Evolutionary conservation across 345 rosid genomes (phyloP).

Genomic region (Citrus inodora): DNA sequence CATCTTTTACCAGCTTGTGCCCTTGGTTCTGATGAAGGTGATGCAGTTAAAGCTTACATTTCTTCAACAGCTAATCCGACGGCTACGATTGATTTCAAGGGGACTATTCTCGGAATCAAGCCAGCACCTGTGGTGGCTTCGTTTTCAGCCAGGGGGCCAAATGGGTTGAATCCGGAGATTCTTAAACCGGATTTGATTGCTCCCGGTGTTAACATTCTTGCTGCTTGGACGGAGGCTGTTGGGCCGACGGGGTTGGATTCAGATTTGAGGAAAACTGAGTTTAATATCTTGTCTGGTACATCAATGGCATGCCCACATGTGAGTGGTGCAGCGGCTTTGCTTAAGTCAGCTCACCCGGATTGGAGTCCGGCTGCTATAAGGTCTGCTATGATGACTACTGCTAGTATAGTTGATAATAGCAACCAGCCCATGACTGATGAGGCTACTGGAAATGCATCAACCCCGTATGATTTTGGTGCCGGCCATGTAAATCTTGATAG

Average conservation of each 20-base stretch:
- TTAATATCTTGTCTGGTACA: conserved; percentile 78
- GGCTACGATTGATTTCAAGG: conserved; percentile 66
- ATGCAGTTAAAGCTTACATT: conserved; percentile 54
- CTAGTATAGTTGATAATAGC: conserved; percentile 47
- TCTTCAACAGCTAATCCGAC: conserved; percentile 32
- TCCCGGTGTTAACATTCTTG: conserved; percentile 74
- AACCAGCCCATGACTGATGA: conserved; percentile 55
- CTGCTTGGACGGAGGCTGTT: conserved; percentile 75
- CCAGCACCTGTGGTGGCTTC: conserved; percentile 87
- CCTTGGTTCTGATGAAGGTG: conserved; percentile 66
- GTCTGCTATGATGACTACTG: conserved; percentile 88
- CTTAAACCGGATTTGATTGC: conserved; percentile 85
- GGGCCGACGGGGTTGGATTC: conserved; percentile 74
- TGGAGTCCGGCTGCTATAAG: conserved; percentile 78
- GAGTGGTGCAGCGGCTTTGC: conserved; percentile 79
- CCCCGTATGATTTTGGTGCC: conserved; percentile 64
- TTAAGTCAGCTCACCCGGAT: conserved; percentile 72
- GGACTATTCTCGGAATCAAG: conserved; percentile 68
- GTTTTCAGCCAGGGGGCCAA: conserved; percentile 74
- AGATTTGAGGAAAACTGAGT: conserved; percentile 61
- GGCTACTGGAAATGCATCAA: conserved; percentile 58
- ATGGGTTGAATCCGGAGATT: conserved; percentile 67
- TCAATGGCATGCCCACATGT: conserved; percentile 90
- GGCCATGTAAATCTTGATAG: conserved; percentile 65
- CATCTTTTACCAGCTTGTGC: conserved; percentile 76